Percentiles rank a stretch among this genome's conserved stretches.
Evolutionary conservation across 192 early-diverging fungal genomes (phyloP).

Genomic region (Chytriomyces sp.): DNA sequence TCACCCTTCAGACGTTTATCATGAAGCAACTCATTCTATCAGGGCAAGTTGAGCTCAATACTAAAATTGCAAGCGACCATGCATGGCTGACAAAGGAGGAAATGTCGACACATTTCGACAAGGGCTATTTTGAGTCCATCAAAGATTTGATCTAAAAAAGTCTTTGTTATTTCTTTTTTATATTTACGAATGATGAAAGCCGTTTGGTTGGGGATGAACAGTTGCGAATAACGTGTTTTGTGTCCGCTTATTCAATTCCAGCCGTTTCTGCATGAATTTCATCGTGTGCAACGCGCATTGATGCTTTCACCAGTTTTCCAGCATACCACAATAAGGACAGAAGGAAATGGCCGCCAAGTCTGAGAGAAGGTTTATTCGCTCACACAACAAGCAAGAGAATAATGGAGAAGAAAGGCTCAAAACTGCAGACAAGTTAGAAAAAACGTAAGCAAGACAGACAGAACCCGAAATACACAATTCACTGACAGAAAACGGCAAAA

Average conservation of each 20-base stretch:
- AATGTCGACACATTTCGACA: conserved; percentile 43
- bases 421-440: neutral
- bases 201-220: no score
- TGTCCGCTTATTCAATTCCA: no score
- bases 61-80: conserved; percentile 65
- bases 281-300: no score
- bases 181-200: neutral
- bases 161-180: neutral
- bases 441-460: neutral
- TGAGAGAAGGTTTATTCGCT: no score
- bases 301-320: no score
- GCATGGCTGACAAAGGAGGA: conserved; percentile 80
- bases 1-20: conserved; percentile 69
- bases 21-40: conserved; percentile 83
- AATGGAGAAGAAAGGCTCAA: no score
- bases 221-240: no score
- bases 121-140: conserved; percentile 30
- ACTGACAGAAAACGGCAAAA: neutral
- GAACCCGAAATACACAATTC: neutral
- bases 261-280: no score
- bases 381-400: no score
- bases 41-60: conserved; percentile 71
- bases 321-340: no score
- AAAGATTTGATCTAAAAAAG: conserved; percentile 16
- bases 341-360: no score